These are phyloP conservation scores for Xylaria sp. DNA, from an alignment of 2,329 filamentous ascomycete genomes.

Conservation along the genomic window DNA sequence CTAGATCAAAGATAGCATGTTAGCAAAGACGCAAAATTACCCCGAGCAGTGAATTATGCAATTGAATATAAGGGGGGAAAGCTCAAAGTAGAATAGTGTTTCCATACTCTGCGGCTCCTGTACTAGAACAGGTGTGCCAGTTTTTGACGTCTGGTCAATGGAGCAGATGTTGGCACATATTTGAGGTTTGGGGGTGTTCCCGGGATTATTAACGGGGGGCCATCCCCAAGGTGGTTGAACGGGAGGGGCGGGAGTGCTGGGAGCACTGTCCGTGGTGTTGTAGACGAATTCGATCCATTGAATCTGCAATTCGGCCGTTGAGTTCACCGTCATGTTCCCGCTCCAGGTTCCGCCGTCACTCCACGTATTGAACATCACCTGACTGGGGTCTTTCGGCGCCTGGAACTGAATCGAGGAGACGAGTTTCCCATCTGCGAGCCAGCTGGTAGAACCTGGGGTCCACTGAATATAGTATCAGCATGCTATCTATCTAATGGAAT, in stretches of 20 bases:
- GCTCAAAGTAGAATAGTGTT: neutral
- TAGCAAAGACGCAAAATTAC: neutral
- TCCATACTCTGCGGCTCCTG: constrained; percentile 28
- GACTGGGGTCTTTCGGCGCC: constrained; percentile 58
- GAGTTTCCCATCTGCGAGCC: constrained; percentile 59
- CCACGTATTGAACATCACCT: constrained; percentile 63
- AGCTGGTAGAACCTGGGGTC: constrained; percentile 55
- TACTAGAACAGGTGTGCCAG: constrained; percentile 51
- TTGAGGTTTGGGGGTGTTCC: constrained; percentile 8
- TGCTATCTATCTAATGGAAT: neutral
- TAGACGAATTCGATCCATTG: constrained; percentile 64
- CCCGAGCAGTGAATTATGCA: neutral
- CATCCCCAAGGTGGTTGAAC: constrained; percentile 12
- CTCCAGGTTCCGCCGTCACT: constrained; percentile 62
- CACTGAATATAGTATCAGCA: constrained; percentile 15
- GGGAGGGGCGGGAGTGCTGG: constrained; percentile 9
- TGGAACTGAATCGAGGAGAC: constrained; percentile 59
- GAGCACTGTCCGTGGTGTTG: constrained; percentile 49
- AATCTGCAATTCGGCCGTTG: constrained; percentile 58
- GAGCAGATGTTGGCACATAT: constrained; percentile 51
- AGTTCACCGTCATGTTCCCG: constrained; percentile 53
- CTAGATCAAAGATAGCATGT: constrained; percentile 15
- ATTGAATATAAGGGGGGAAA: neutral
- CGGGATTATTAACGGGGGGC: neutral
- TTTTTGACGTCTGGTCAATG: constrained; percentile 51